These are phyloP conservation scores for Ophiocordyceps camponoti-floridani DNA, from an alignment of 2,329 filamentous ascomycete genomes.

Conservation along the genomic window DNA sequence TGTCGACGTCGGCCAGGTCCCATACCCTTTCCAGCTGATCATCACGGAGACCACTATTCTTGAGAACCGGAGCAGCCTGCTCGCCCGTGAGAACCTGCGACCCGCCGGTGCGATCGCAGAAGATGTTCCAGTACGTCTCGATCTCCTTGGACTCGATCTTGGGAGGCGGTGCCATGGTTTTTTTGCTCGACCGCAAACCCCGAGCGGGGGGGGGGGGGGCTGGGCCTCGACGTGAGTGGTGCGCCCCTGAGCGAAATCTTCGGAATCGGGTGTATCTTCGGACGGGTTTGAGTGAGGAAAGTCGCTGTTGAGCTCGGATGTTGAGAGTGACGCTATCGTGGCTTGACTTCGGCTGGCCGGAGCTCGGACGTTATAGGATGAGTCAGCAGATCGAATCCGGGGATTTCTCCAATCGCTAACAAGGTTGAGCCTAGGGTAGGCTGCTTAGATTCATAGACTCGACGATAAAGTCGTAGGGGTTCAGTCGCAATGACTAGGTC, in stretches of 20 bases:
- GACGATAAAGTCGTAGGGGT: background rate
- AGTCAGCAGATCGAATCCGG: no score
- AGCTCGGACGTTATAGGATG: no score
- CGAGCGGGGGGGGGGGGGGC: background rate
- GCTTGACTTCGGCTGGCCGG: no score
- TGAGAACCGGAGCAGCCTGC: constrained; percentile 42
- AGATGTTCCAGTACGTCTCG: constrained; percentile 50
- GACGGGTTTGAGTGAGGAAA: background rate
- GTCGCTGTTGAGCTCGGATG: no score
- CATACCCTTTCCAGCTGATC: constrained; percentile 89
- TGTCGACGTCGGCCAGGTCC: constrained; percentile 94
- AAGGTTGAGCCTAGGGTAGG: no score
- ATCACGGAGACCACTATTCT: constrained; percentile 44
- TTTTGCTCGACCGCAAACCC: constrained; percentile 6
- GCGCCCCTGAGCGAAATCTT: background rate
- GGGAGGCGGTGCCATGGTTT: constrained; percentile 29
- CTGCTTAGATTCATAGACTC: no score
- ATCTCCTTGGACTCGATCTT: constrained; percentile 45
- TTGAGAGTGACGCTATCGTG: no score
- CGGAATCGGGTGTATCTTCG: background rate
- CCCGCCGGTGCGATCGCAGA: constrained; percentile 39
- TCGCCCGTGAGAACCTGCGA: constrained; percentile 42
- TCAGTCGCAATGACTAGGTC: background rate
- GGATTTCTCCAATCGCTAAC: no score
- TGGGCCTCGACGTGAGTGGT: background rate